These are phyloP conservation scores for Didymella lethalis DNA, from an alignment of 2,329 filamentous ascomycete species.

Conservation along the genomic window DNA sequence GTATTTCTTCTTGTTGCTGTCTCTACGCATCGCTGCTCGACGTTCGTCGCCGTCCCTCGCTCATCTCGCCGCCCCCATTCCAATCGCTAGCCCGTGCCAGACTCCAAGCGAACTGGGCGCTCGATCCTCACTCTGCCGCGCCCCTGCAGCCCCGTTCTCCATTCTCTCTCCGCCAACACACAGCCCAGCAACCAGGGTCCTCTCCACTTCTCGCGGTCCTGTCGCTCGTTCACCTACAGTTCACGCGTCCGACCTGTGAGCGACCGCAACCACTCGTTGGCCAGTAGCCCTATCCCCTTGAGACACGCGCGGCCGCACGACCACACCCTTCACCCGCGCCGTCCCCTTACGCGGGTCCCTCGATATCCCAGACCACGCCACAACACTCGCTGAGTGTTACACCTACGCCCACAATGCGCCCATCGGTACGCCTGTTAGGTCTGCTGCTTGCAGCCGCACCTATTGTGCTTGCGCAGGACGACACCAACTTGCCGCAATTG, in stretches of 20 bases:
- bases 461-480: slow-evolving; percentile 42
- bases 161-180: slow-evolving; percentile 28
- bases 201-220: slow-evolving; percentile 38
- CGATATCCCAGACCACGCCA: slow-evolving; percentile 17
- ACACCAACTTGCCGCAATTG: slow-evolving; percentile 39
- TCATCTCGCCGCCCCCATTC: slow-evolving; percentile 26
- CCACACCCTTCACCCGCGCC: slow-evolving; percentile 22
- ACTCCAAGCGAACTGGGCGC: slow-evolving; percentile 19
- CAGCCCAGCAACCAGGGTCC: slow-evolving; percentile 25
- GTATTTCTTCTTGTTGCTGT: not conserved
- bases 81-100: slow-evolving; percentile 32
- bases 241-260: slow-evolving; percentile 17
- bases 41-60: slow-evolving; percentile 16
- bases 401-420: slow-evolving; percentile 40
- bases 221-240: slow-evolving; percentile 45
- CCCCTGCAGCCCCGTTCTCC: slow-evolving; percentile 32
- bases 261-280: slow-evolving; percentile 21
- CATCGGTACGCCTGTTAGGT: slow-evolving; percentile 41
- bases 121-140: slow-evolving; percentile 31
- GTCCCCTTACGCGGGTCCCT: slow-evolving; percentile 34
- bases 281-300: slow-evolving; percentile 28
- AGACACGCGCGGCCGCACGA: slow-evolving; percentile 28
- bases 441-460: slow-evolving; percentile 44
- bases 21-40: not conserved
- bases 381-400: slow-evolving; percentile 24